Percentiles rank a stretch among this genome's conserved stretches.
Evolutionary conservation across 176 grass and related monocot genomes (phyloP).

Genomic region (Ensete glaucum): DNA sequence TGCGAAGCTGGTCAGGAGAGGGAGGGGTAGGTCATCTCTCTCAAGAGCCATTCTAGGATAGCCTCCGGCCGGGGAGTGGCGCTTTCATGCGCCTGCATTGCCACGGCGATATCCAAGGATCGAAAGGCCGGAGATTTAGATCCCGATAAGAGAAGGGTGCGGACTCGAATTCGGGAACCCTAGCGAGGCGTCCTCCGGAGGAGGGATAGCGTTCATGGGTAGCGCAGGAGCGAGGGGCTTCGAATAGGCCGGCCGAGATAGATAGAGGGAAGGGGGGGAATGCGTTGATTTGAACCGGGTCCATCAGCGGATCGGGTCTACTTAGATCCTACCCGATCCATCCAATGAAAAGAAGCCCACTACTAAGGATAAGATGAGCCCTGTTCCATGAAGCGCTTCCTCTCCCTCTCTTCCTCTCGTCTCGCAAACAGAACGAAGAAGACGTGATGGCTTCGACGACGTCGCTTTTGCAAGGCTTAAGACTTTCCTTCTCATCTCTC

Average conservation of each 20-base stretch:
- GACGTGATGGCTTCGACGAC: background rate
- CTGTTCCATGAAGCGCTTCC: too few species aligned
- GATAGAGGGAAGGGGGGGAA: too few species aligned
- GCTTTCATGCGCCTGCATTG: slow-evolving; percentile 47
- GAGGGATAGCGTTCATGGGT: background rate
- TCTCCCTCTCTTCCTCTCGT: too few species aligned
- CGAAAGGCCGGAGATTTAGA: background rate
- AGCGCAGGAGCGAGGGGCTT: background rate
- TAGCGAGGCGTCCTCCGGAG: background rate
- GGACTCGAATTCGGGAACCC: background rate
- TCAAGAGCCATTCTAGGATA: slow-evolving; percentile 91
- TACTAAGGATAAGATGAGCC: too few species aligned
- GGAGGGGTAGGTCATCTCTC: slow-evolving; percentile 96
- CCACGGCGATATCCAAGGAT: slow-evolving; percentile 6
- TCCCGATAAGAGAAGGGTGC: background rate
- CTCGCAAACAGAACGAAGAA: background rate
- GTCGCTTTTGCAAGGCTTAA: background rate
- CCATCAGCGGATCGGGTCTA: too few species aligned
- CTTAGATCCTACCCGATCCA: too few species aligned
- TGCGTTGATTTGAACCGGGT: too few species aligned
- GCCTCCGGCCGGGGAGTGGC: slow-evolving; percentile 51
- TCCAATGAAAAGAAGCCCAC: too few species aligned
- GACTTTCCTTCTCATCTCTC: background rate
- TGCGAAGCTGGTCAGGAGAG: slow-evolving; percentile 75
- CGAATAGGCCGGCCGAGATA: too few species aligned